Base-by-base conservation (phyloP, 2,329 filamentous ascomycete species). In the Nigrograna mackinnonii region DNA sequence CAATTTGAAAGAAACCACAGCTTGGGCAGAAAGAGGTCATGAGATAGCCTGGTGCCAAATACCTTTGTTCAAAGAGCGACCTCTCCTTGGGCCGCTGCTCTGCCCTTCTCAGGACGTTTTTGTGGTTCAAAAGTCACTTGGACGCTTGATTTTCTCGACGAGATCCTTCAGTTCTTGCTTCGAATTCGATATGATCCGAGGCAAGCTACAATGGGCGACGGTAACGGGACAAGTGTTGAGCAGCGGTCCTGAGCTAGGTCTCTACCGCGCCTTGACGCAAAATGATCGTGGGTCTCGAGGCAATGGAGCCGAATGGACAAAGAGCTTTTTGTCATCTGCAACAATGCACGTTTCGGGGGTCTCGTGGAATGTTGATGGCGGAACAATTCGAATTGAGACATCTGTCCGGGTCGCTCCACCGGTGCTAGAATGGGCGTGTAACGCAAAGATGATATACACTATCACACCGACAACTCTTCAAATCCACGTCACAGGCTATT, bases 401-500 rank as follows among this genome's bases (percentile, higher is more conserved):
- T 6, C 28, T 3, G 18, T 4, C 4, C 28, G 71, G 37, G 58
- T 82, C 38, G 73, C 75, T 0, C 81, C 83, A 0, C 76, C 79
- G 0, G 72, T 83, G 2, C 72, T 84, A 0, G 74, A 72, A 22
- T 86, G 83, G 42, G 19, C 4, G 17, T 7, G 36, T 20, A 19
- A 37, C 13, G 6, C 17, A 6, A 18, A 9, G 73, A 75, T 73
- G 1, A 72, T 63, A 6, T 83, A 83, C 56, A 41, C 38, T 4
- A 4, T 41, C 17, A 47, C 57, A 0, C 55, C 66, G 0, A 77
- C 76, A 0, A 50, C 55, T 0, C 57, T 84, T 2, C 54, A 60
- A 3, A 59, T 84, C 16, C 54, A 69, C 3, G 66, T 78, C 9
- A 84, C 0, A 81, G 82, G 0, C 79, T 79, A 2, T 82, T 85